A percentile compares a stretch with the other conserved stretches of the same genome.
phyloP scores from a whole-genome alignment of 2,329 filamentous ascomycete species.

The Penicillium sp. region DNA sequence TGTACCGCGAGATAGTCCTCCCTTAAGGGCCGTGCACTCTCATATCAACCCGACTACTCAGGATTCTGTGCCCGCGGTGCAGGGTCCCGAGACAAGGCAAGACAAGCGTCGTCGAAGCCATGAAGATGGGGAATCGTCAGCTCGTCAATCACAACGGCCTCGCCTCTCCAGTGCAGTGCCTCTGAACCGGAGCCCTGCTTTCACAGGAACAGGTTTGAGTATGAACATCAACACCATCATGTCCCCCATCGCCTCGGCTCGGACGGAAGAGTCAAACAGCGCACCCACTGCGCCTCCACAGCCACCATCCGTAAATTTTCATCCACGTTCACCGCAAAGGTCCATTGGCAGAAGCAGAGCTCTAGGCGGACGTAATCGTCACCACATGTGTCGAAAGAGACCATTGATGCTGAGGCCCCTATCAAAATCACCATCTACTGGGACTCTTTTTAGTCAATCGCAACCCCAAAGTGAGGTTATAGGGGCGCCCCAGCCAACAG shows the following conservation, averaged over 20 bases:
- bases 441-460: too few relatives aligned
- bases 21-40: neutral
- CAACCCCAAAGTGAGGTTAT: too few relatives aligned
- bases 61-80: neutral
- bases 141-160: neutral
- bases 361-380: too few relatives aligned
- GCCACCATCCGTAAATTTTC: neutral
- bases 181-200: neutral
- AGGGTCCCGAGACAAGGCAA: neutral
- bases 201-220: neutral
- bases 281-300: neutral
- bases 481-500: too few relatives aligned
- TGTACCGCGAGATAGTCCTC: neutral
- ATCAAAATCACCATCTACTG: too few relatives aligned
- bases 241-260: neutral
- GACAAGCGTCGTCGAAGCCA: neutral
- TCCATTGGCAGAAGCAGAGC: too few relatives aligned
- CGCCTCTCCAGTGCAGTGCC: neutral
- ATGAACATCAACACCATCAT: neutral
- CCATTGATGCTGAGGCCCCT: too few relatives aligned
- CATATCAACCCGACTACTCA: too few relatives aligned
- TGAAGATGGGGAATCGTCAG: neutral
- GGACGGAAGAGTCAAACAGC: neutral
- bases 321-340: too few relatives aligned
- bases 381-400: too few relatives aligned